A percentile compares a stretch with the other conserved stretches of the same genome.
Conservation (phyloP, 257 asterid species). For the Scutellaria baicalensis region DNA sequence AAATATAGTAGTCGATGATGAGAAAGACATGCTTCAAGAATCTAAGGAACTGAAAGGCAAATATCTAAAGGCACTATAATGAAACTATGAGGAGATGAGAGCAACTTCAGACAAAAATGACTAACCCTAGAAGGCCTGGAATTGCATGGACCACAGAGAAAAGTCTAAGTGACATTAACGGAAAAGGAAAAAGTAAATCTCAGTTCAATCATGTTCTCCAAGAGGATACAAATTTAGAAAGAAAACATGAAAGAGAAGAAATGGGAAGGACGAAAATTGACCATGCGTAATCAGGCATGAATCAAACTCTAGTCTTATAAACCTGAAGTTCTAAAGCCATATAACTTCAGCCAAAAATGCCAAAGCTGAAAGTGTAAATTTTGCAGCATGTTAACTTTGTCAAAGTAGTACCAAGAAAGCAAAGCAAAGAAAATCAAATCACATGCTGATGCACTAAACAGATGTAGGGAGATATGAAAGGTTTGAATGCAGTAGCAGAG, state of each 20-base stretch:
- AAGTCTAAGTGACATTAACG: not conserved
- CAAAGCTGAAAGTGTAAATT: not conserved
- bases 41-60: not conserved
- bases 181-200: not conserved
- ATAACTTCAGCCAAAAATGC: not conserved
- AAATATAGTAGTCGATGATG: not conserved
- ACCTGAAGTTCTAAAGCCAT: not conserved
- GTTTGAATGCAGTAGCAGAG: conserved; percentile 9
- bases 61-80: not conserved
- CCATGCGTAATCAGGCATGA: not conserved
- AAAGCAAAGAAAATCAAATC: too few species aligned
- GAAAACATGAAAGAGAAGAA: not conserved
- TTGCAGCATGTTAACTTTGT: not conserved
- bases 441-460: not conserved
- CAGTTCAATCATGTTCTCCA: not conserved
- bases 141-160: not conserved
- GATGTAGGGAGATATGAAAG: not conserved
- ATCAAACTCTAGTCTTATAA: not conserved
- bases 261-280: not conserved
- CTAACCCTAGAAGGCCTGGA: not conserved
- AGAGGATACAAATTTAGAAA: not conserved
- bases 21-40: not conserved
- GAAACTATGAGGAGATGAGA: not conserved
- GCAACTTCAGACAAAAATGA: not conserved
- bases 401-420: not conserved